phyloP scores from a whole-genome alignment of 352 stramenopile species.

The Phytophthora cactorum region DNA sequence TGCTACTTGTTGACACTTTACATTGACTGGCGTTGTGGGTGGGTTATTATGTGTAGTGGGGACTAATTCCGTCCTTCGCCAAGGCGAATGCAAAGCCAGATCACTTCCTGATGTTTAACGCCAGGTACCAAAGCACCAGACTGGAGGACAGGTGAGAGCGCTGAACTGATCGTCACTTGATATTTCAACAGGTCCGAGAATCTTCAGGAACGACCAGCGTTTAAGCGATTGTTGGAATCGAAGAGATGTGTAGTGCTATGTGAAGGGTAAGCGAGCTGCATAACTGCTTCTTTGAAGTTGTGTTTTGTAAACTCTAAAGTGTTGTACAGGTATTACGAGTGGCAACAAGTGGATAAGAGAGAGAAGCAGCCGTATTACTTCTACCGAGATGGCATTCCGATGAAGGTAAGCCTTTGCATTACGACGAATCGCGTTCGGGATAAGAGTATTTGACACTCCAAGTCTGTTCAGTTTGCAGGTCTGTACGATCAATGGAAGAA shows the following conservation, averaged over 20 bases:
- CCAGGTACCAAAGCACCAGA: constrained; percentile 45
- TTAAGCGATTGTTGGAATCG: constrained; percentile 71
- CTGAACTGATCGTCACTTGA: background rate
- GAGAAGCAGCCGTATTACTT: constrained; percentile 93
- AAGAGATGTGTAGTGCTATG: constrained; percentile 86
- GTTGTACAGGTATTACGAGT: constrained; percentile 86
- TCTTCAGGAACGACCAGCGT: constrained; percentile 73
- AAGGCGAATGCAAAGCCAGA: constrained; percentile 76
- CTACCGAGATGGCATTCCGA: constrained; percentile 43
- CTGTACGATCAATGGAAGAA: constrained; percentile 87
- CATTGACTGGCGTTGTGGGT: constrained; percentile 4
- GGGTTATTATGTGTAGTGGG: constrained; percentile 56
- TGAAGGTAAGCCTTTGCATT: constrained; percentile 53
- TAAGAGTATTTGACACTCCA: background rate
- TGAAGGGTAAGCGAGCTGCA: constrained; percentile 55
- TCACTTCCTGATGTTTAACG: constrained; percentile 90
- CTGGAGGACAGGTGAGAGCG: background rate
- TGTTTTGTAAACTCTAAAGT: background rate
- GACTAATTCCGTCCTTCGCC: constrained; percentile 83
- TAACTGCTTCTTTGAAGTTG: background rate
- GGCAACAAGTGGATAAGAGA: constrained; percentile 86
- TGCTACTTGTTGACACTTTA: background rate
- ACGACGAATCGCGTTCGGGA: background rate
- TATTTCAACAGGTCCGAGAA: constrained; percentile 61
- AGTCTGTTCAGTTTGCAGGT: constrained; percentile 69